Evolutionary conservation across 1,284 basidiomycete genomes (phyloP).

Genomic region (Mycosarcoma maydis): DNA sequence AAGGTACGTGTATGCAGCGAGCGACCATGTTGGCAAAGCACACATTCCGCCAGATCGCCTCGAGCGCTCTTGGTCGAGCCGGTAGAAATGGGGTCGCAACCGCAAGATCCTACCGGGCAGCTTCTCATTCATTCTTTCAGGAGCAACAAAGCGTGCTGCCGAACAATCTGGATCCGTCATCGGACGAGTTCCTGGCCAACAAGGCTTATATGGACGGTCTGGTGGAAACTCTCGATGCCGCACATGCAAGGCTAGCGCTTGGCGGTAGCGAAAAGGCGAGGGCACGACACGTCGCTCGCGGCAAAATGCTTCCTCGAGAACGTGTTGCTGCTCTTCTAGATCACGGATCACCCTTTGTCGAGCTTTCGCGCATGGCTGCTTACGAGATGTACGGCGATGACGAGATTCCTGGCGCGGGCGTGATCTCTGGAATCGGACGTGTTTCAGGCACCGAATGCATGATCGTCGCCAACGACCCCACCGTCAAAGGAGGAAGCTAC

Average conservation of each 20-base stretch:
- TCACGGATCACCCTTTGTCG: conserved; percentile 86
- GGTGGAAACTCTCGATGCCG: conserved; percentile 48
- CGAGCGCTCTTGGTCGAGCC: conserved; percentile 12
- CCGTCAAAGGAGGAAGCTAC: conserved; percentile 57
- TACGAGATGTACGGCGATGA: conserved; percentile 85
- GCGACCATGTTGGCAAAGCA: conserved; percentile 19
- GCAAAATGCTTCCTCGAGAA: conserved; percentile 86
- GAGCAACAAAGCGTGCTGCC: conserved; percentile 50
- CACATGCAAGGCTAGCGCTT: conserved; percentile 55
- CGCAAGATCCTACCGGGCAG: conserved; percentile 20
- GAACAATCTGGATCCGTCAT: conserved; percentile 48
- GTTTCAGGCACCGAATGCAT: conserved; percentile 84
- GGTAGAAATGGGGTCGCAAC: neutral
- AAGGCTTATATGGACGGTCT: conserved; percentile 53
- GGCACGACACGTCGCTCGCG: conserved; percentile 79
- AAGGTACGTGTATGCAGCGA: neutral
- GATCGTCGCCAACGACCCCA: conserved; percentile 88
- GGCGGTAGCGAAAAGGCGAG: conserved; percentile 74
- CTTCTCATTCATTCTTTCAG: conserved; percentile 35
- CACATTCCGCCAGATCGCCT: conserved; percentile 1
- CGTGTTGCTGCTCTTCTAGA: conserved; percentile 78
- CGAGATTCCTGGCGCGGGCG: conserved; percentile 83
- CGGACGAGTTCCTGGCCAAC: conserved; percentile 53
- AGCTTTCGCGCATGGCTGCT: conserved; percentile 85
- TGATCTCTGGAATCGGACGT: conserved; percentile 86